Conservation (phyloP, 75 land plant species). For the Adiantum capillusveneris region DNA sequence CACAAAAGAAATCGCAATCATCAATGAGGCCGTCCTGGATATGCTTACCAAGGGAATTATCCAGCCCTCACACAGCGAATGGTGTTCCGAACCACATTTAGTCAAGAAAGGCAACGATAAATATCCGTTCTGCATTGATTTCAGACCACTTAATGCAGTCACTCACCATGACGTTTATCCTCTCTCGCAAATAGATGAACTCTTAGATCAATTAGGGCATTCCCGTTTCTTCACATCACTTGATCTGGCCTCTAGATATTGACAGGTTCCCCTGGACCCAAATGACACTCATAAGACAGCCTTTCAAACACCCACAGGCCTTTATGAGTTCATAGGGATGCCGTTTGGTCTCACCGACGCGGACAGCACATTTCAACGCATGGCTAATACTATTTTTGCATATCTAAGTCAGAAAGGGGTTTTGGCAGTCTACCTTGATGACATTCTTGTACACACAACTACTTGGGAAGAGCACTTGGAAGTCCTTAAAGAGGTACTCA, state of each 20-base stretch:
- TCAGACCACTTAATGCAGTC: constrained; percentile 2
- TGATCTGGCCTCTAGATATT: constrained; percentile 13
- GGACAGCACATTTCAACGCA: background rate
- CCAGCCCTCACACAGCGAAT: background rate
- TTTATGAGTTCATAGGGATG: background rate
- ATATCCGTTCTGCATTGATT: no score
- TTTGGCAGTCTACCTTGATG: constrained; percentile 16
- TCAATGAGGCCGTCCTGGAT: background rate
- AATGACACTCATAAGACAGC: background rate
- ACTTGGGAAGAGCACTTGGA: background rate
- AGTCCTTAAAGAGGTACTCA: constrained; percentile 1
- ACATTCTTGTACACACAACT: constrained; percentile 16
- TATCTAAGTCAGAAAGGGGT: constrained; percentile 5
- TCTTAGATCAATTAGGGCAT: background rate
- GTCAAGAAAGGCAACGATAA: constrained; percentile 5
- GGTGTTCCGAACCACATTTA: constrained; percentile 8
- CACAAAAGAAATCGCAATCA: background rate
- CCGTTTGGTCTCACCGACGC: background rate
- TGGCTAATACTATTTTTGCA: constrained; percentile 6
- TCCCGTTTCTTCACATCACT: constrained; percentile 6
- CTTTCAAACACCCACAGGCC: background rate
- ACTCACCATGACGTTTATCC: constrained; percentile 6
- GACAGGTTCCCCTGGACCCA: constrained; percentile 2
- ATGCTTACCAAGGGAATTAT: constrained; percentile 8
- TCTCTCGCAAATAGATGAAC: background rate